phyloP scores from a whole-genome alignment of 78 protist species.

The Creolimax fragrantissima region DNA sequence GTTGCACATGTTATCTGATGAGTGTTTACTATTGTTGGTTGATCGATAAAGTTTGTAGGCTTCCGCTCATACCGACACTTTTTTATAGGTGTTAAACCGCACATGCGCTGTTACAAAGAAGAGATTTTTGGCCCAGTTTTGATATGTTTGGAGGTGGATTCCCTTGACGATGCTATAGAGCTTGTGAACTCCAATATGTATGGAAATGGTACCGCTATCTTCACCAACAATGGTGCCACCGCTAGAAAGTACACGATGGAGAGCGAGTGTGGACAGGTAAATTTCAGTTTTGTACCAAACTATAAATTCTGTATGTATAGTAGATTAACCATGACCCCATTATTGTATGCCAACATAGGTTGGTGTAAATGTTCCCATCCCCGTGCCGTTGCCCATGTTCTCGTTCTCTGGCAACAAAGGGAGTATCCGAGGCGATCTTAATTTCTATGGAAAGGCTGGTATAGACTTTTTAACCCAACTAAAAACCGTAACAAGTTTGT shows the following conservation, averaged over 20 bases:
- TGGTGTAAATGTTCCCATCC: conserved; percentile 94
- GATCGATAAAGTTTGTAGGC: background rate
- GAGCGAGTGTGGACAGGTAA: conserved; percentile 76
- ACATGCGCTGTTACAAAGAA: conserved; percentile 69
- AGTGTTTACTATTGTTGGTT: background rate
- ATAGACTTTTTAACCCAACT: conserved; percentile 78
- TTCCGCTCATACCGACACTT: no score
- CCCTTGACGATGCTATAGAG: conserved; percentile 91
- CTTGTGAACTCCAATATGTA: conserved; percentile 88
- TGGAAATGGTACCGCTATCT: conserved; percentile 97
- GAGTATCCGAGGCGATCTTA: conserved; percentile 73
- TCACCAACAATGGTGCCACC: conserved; percentile 85
- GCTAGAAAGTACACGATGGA: conserved; percentile 85
- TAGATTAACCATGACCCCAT: background rate
- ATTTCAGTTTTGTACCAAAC: background rate
- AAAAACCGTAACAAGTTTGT: conserved; percentile 82
- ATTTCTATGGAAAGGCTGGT: conserved; percentile 84
- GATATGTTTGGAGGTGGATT: conserved; percentile 54
- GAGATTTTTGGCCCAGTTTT: conserved; percentile 95
- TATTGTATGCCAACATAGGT: no score
- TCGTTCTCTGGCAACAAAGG: conserved; percentile 88
- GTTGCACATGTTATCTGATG: background rate
- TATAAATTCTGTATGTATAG: no score
- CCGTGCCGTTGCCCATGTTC: conserved; percentile 94
- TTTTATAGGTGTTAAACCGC: background rate